Base-by-base conservation (phyloP, 2,329 filamentous ascomycete genomes). In the Trichoderma arundinaceum region DNA sequence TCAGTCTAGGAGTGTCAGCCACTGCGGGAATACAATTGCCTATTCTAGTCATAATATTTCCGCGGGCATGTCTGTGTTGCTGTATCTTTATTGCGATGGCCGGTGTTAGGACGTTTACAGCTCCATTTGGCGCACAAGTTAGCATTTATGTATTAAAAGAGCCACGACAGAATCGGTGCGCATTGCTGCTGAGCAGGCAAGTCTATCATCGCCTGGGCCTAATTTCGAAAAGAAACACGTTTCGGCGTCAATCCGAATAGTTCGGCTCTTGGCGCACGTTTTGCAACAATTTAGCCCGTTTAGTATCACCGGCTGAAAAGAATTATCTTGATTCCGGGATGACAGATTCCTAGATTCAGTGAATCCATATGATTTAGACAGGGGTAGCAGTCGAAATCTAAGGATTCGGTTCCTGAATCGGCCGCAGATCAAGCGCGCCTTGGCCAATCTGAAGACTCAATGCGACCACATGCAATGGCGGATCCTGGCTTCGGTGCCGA, bases 401-500 rank as follows among this genome's bases (percentile, higher is more conserved):
- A 33, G 6, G 49, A 17, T 62, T 44, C 48, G 59, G 59, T 62
- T 44, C 59, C 59, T 62, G 59, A 62, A 35, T 51, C 13, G 44
- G 57, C 19, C 19, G 57, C 57, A 60, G 44, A 51, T 53, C 38
- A 13, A 43, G 10, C 22, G 12, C n/a, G 12, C 38, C 12, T 17
- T 19, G 4, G 39, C 60, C 60, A 63, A 63, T 63, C 38, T 54
- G 32, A 46, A 17, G 49, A 7, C 60, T 63, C 41, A 28, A 7
- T 1, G 22, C 1, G 22, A 62, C 15, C 60, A 63, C 60, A 63
- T 63, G 60, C 39, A 54, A 19, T 7, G 17, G 13, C 60, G 8
- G n/a, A 63, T 32, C 60, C 49, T 63, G 60, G 8, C 60, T 63
- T 63, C 60, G 60, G 60, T 63, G 49, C 48, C 48, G 39, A 46